Percentiles rank a stretch among this genome's conserved stretches.
Conservation (phyloP, 768 basidiomycete species). For the Amanita jacksonii region DNA sequence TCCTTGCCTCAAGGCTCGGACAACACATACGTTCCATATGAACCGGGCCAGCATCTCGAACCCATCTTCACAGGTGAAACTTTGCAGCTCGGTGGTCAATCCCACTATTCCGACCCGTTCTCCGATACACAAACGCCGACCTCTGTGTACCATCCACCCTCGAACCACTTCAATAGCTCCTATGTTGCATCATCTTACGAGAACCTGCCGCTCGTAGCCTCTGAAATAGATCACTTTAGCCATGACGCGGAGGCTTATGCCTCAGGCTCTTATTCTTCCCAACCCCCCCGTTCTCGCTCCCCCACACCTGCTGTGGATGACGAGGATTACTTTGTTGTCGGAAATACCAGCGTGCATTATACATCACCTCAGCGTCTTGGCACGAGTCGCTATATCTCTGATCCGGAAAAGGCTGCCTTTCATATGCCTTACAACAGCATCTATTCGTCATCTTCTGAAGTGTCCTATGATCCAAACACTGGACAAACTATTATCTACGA, state of each 20-base stretch:
- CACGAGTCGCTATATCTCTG: conserved; percentile 14
- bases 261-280: conserved; percentile 44
- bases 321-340: conserved; percentile 57
- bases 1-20: conserved; percentile 15
- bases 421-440: conserved; percentile 14
- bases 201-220: conserved; percentile 22
- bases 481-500: conserved; percentile 29
- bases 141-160: conserved; percentile 27
- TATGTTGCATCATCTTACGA: conserved; percentile 22
- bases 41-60: conserved; percentile 50
- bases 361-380: conserved; percentile 26
- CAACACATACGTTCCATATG: conserved; percentile 37
- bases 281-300: conserved; percentile 57
- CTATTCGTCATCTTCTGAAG: conserved; percentile 20
- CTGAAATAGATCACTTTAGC: conserved; percentile 47
- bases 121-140: conserved; percentile 20
- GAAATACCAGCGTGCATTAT: conserved; percentile 47
- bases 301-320: conserved; percentile 70
- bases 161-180: conserved; percentile 23
- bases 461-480: conserved; percentile 14
- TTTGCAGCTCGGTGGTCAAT: conserved; percentile 36
- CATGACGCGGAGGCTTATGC: conserved; percentile 63
- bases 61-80: conserved; percentile 62
- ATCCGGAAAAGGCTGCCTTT: conserved; percentile 31
- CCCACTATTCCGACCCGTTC: conserved; percentile 19